Base-by-base conservation (phyloP, 2,329 filamentous ascomycete genomes). In the Mollisia scopiformis region DNA sequence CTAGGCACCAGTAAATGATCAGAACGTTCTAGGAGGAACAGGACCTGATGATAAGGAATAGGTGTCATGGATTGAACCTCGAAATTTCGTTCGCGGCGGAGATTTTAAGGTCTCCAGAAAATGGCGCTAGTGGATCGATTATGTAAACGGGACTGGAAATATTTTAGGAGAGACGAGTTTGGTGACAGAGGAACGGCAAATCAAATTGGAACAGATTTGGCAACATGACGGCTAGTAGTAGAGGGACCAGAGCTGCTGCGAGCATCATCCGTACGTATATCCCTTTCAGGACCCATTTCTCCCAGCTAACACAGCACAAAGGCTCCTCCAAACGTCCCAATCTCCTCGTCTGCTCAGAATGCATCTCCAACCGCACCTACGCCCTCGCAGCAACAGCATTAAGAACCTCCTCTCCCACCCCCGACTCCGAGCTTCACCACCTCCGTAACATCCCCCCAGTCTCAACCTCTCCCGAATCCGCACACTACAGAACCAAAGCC, bases 41-140 rank as follows among this genome's bases (percentile, higher is more conserved):
- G 84, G 82, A 88, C 85, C 88, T 93, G 92, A 93, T 86, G 93
- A 97, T 97, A 97, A 97, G 93, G 92, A 89, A 86, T 84, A 78
- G 80, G 86, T 90, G 91, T 89, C 89, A 82, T 84, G 80, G 76
- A 77, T 75, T 75, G 74, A 74, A 75, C n/a, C n/a, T n/a, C n/a
- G 70, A 69, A 69, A 66, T 66, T 72, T 68, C 67, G 56, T 58
- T 66, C 25, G 56, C 57, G 73, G 71, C 23, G 73, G 75, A 28
- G n/a, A 64, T 57, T 54, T 57, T 54, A 11, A 13, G 10, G 10
- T 23, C 6, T n/a, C 8, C 10, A 11, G 6, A 4, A n/a, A n/a
- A n/a, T 10, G 6, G 39, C 39, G 39, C 39, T 43, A 43, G n/a
- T n/a, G 6, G 30, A 39, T 19, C 11, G 47, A 30, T 60, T 64